Base-by-base conservation (phyloP, 306 rosid genomes). In the Cicer arietinum region DNA sequence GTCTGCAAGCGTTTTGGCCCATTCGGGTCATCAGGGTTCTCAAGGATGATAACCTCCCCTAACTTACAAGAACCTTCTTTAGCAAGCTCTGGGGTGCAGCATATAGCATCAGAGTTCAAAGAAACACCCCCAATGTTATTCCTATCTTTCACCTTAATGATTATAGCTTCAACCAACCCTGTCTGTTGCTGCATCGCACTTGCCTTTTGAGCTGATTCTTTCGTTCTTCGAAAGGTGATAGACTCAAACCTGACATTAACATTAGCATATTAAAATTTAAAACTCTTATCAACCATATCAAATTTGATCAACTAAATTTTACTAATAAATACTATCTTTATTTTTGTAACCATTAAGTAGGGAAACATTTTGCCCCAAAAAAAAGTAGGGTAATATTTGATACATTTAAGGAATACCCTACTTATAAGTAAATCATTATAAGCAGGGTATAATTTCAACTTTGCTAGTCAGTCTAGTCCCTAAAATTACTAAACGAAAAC, bases 41-140 rank as follows among this genome's bases (percentile, higher is more conserved):
- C 86, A 10, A 81, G 90, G 79, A 90, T 88, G 65, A 88, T 87
- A 71, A 90, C 88, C 87, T 90, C 92, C 46, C 96, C 92, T 14
- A 86, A 85, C 85, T 84, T 90, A 89, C 96, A 86, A 14, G 90
- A 90, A 53, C 88, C 86, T 51, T 79, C 82, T 71, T 84, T 83
- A 41, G 96, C 85, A 65, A 86, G 92, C 71, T 90, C 88, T 0
- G 90, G 89, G 12, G 89, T 90, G 85, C 96, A 88, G 80, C 96
- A 84, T 77, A 90, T 83, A 65, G 82, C 88, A 68, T 86, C 83
- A 22, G 90, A 88, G 71, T 88, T 90, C 83, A 90, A 74, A 66
- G 81, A 88, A 65, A 89, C 83, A 4, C 90, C 92, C 54, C 96
- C 96, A 75, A 86, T 88, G 81, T 81, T 83, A 50, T 72, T 85